A percentile compares a stretch with the other conserved stretches of the same genome.
These are phyloP conservation scores for Hyphopichia khmerensis DNA, from an alignment of 1,139 yeast species.

Conservation along the genomic window DNA sequence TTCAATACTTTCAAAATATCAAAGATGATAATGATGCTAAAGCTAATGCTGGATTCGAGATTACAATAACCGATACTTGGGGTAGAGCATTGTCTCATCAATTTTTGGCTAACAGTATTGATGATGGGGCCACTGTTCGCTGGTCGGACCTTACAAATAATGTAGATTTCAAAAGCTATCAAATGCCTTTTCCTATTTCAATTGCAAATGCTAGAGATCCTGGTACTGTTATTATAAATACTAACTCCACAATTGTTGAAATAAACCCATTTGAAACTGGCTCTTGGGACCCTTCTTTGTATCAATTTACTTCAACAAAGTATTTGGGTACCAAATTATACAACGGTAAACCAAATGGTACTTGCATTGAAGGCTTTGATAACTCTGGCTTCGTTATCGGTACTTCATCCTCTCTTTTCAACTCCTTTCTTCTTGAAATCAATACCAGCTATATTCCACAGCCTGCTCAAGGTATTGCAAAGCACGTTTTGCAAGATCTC, in stretches of 20 bases:
- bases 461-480: constrained; percentile 40
- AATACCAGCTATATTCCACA: constrained; percentile 57
- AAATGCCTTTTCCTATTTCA: constrained; percentile 83
- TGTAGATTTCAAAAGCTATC: constrained; percentile 53
- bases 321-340: constrained; percentile 68
- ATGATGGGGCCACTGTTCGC: constrained; percentile 62
- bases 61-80: constrained; percentile 89
- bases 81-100: constrained; percentile 80
- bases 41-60: constrained; percentile 71
- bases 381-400: constrained; percentile 85
- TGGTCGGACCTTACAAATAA: constrained; percentile 61
- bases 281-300: constrained; percentile 80
- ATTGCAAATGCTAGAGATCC: constrained; percentile 81
- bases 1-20: constrained; percentile 54
- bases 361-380: constrained; percentile 71
- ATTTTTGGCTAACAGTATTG: constrained; percentile 56
- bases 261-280: constrained; percentile 83
- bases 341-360: constrained; percentile 47
- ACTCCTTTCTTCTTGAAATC: constrained; percentile 66
- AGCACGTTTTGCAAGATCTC: constrained; percentile 45
- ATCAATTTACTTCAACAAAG: constrained; percentile 63
- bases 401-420: constrained; percentile 79
- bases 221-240: constrained; percentile 50
- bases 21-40: constrained; percentile 57
- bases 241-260: constrained; percentile 76